Evolutionary conservation across 345 rosid genomes (phyloP), one percentile per base, ranked within the genome.

Genomic region (Anastatica hierochuntica): DNA sequence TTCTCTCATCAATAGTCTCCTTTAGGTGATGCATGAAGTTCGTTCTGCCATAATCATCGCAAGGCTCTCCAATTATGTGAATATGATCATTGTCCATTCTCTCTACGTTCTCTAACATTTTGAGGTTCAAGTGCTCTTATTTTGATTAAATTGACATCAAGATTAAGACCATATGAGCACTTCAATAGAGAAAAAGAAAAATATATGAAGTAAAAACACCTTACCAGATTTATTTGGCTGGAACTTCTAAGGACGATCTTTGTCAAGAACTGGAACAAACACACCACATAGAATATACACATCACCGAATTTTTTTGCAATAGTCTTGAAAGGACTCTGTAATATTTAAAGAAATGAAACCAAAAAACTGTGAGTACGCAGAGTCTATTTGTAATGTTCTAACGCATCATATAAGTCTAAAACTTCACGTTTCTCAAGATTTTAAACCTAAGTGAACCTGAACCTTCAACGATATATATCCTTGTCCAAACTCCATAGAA

Each of bases 281-380:
- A 94, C 97, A 72, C 99, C 99, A 66, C 97, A 90, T 72, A 97
- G 99, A 14, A 94, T 94, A 64, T 94, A 94, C 45, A 94, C 99
- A 72, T 94, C 99, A 56, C 95, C 95, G 35, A 95, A 94, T 75
- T 33, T 69, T 58, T 58, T 88, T 4, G 99, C 99, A 60, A 94
- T 94, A 49, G 99, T 94, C 78, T 82, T 94, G 82, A 94, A 70
- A 29, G 99, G 99, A 75, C 99, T 85, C 99, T 94, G 62, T 70
- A 29, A 53, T 12, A 11, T 10, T 37, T 59, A 38, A n/a, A 39
- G 14, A 48, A 45, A 53, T 24, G 15, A 67, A 67, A 53, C 19
- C 43, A 24, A 46, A 60, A 1, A 67, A 35, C 14, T 24, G 8
- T 67, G 16, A 46, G 62, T 53, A 33, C 18, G 35, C 48, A 66